Conservation (phyloP, 306 rosid species). For the Malus asiatica region DNA sequence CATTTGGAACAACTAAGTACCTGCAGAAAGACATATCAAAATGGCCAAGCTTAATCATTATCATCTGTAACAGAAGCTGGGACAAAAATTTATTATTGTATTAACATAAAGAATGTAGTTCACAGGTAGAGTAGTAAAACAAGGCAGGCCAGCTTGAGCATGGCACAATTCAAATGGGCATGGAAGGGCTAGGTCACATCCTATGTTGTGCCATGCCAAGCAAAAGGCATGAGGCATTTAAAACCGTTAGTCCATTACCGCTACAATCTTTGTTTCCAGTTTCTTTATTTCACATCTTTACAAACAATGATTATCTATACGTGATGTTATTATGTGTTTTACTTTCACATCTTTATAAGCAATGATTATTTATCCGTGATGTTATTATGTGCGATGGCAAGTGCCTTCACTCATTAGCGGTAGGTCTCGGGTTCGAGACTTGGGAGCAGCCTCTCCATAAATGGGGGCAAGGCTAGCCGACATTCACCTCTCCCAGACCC, state of each 20-base stretch:
- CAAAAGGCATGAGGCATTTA: background rate
- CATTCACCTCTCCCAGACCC: no score
- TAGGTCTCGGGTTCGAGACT: no score
- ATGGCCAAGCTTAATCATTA: background rate
- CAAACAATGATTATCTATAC: background rate
- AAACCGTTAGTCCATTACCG: background rate
- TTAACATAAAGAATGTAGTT: background rate
- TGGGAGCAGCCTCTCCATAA: no score
- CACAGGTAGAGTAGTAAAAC: background rate
- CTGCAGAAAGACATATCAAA: conserved; percentile 35
- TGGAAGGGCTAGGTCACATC: background rate
- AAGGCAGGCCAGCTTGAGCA: background rate
- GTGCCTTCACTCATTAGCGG: no score
- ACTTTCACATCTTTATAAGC: background rate
- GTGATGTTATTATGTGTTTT: background rate
- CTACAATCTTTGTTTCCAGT: background rate
- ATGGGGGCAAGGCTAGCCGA: no score
- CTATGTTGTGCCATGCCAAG: background rate
- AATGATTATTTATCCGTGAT: background rate
- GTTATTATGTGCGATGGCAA: background rate
- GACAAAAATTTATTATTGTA: background rate
- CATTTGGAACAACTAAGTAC: conserved; percentile 73
- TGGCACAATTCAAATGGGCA: conserved; percentile 51
- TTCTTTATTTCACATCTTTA: background rate
- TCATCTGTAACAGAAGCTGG: background rate